Evolutionary conservation across 441 rosid genomes (phyloP).

Genomic region (Pelargonium australe): DNA sequence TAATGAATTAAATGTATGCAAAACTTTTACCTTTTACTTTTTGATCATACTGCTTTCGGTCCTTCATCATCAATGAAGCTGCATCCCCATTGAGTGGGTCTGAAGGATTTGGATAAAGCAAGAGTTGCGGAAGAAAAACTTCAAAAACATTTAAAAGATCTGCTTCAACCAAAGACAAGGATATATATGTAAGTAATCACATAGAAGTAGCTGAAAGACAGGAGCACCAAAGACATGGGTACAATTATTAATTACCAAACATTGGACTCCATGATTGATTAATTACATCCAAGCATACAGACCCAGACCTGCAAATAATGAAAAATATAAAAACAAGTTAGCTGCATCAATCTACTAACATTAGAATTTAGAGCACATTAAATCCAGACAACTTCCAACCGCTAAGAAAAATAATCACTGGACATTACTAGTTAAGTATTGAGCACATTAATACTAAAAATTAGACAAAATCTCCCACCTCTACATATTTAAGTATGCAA

Average conservation of each 20-base stretch:
- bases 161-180: slow-evolving; percentile 24
- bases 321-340: slow-evolving; percentile 7
- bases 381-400: too few relatives aligned
- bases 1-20: not conserved
- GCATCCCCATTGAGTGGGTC: slow-evolving; percentile 67
- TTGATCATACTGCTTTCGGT: slow-evolving; percentile 43
- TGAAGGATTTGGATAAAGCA: slow-evolving; percentile 64
- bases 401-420: too few relatives aligned
- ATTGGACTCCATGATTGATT: slow-evolving; percentile 84
- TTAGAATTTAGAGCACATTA: too few relatives aligned
- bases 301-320: slow-evolving; percentile 50
- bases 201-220: not conserved
- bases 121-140: slow-evolving; percentile 60
- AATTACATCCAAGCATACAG: slow-evolving; percentile 74
- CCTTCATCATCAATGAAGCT: slow-evolving; percentile 66
- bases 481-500: too few relatives aligned
- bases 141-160: slow-evolving; percentile 63
- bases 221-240: not conserved
- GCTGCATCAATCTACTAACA: not conserved
- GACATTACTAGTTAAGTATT: too few relatives aligned
- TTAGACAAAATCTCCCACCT: too few relatives aligned
- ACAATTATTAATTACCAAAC: slow-evolving; percentile 45
- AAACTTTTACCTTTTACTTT: slow-evolving; percentile 50
- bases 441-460: too few relatives aligned
- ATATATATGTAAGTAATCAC: not conserved